Evolutionary conservation across 192 early-diverging fungal species (phyloP).

Genomic region (Allomyces arbusculus): DNA sequence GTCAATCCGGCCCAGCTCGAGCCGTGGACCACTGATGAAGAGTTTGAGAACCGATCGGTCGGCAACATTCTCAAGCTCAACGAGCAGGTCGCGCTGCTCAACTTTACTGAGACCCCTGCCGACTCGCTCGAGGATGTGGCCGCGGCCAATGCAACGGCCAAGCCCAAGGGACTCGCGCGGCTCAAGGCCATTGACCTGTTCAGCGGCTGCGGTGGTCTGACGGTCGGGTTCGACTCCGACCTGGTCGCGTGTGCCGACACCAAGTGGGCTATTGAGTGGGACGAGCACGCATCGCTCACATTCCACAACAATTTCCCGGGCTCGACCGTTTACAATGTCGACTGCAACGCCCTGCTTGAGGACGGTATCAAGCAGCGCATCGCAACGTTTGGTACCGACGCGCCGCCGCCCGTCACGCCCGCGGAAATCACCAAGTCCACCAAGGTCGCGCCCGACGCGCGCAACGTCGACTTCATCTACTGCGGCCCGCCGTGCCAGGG

Average conservation of each 20-base stretch:
- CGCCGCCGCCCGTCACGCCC: too few relatives aligned
- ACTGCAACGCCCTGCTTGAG: constrained; percentile 36
- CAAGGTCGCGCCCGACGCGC: too few relatives aligned
- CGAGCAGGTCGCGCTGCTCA: background rate
- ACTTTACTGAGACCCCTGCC: background rate
- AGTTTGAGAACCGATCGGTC: too few relatives aligned
- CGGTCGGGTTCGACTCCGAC: constrained; percentile 30
- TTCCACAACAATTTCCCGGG: constrained; percentile 41
- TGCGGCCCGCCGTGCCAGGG: constrained; percentile 50
- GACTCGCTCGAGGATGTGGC: background rate
- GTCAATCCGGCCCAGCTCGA: background rate
- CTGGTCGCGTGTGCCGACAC: constrained; percentile 33
- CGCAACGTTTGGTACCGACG: background rate
- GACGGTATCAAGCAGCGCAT: constrained; percentile 5
- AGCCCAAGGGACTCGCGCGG: background rate
- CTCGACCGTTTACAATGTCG: constrained; percentile 34
- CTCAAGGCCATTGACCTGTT: constrained; percentile 44
- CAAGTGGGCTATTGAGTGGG: constrained; percentile 39
- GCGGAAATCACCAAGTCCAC: too few relatives aligned
- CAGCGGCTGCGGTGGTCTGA: constrained; percentile 48
- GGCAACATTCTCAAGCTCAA: background rate
- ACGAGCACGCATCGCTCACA: constrained; percentile 28
- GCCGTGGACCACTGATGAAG: background rate
- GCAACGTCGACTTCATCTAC: constrained; percentile 43
- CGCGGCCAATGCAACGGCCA: background rate